phyloP scores from a whole-genome alignment of 179 eudicot species.

The Carnegiea gigantea region DNA sequence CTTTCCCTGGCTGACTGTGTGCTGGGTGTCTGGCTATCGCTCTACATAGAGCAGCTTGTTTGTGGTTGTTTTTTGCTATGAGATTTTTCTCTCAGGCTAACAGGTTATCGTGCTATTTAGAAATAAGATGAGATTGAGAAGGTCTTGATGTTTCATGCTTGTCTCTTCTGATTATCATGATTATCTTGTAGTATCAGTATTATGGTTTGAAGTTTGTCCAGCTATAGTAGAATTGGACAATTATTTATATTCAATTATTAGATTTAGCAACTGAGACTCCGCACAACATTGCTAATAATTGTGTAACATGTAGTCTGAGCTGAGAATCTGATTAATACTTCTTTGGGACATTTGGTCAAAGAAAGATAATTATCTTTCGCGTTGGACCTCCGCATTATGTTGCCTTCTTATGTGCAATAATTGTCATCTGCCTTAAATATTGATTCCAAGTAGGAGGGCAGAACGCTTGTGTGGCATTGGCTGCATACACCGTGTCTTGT shows the following conservation, averaged over 20 bases:
- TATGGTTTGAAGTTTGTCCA: constrained; percentile 11
- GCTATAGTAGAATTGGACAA: not conserved
- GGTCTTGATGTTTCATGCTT: not conserved
- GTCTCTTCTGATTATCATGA: not conserved
- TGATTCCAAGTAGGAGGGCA: not conserved
- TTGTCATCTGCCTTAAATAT: not conserved
- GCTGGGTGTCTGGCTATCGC: not conserved
- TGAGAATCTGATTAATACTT: not conserved
- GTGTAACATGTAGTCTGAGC: constrained; percentile 2
- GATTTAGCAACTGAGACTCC: not conserved
- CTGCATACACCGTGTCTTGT: not conserved
- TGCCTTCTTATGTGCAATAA: not conserved
- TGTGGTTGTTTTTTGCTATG: constrained; percentile 1
- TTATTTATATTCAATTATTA: too few species aligned
- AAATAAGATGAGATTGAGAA: not conserved
- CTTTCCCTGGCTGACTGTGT: not conserved
- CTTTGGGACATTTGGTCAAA: not conserved
- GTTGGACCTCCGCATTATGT: not conserved
- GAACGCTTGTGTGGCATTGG: not conserved
- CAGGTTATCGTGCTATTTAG: not conserved
- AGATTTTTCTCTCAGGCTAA: not conserved
- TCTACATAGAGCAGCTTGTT: not conserved
- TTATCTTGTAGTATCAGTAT: not conserved
- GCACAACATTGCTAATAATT: not conserved
- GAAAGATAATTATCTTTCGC: not conserved